Evolutionary conservation across 1,284 basidiomycete genomes (phyloP).

Genomic region (Sanghuangporus weigelae): DNA sequence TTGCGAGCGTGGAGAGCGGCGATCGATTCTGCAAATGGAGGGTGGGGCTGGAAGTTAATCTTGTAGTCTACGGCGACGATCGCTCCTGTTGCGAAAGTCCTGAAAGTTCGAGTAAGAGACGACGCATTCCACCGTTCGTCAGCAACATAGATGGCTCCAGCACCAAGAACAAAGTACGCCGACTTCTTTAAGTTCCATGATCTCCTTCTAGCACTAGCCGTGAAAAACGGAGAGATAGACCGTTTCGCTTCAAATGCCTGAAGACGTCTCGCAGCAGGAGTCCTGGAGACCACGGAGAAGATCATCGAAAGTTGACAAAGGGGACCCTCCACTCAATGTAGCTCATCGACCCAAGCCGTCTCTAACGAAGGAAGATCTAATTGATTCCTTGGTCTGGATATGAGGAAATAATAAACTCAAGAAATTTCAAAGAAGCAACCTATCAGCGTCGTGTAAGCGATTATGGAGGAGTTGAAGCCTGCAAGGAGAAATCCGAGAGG

Average conservation of each 20-base stretch:
- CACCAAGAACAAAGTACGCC: conserved; percentile 1
- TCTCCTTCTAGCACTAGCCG: not conserved
- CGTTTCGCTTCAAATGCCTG: not conserved
- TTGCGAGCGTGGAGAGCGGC: conserved; percentile 78
- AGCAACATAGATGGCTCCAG: conserved; percentile 2
- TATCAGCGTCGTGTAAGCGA: too few species aligned
- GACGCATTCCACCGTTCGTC: conserved; percentile 11
- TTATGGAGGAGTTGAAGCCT: too few species aligned
- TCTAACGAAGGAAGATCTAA: too few species aligned
- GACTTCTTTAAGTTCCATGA: not conserved
- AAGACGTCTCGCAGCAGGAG: too few species aligned
- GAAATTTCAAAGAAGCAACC: too few species aligned
- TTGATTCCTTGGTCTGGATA: not conserved
- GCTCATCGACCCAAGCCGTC: too few species aligned
- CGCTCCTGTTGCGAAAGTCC: conserved; percentile 23
- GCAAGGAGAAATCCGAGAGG: too few species aligned
- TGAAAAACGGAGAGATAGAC: not conserved
- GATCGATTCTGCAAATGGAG: conserved; percentile 58
- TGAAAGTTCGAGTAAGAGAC: conserved; percentile 9
- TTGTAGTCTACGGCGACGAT: conserved; percentile 77
- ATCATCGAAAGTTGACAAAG: too few species aligned
- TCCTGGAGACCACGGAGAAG: too few species aligned
- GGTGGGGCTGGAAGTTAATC: conserved; percentile 63
- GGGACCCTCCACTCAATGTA: too few species aligned
- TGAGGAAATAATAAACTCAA: too few species aligned